Evolutionary conservation across 2,329 filamentous ascomycete genomes (phyloP), one percentile per base, ranked within the genome.

Genomic region (Clarireedia homoeocarpa): DNA sequence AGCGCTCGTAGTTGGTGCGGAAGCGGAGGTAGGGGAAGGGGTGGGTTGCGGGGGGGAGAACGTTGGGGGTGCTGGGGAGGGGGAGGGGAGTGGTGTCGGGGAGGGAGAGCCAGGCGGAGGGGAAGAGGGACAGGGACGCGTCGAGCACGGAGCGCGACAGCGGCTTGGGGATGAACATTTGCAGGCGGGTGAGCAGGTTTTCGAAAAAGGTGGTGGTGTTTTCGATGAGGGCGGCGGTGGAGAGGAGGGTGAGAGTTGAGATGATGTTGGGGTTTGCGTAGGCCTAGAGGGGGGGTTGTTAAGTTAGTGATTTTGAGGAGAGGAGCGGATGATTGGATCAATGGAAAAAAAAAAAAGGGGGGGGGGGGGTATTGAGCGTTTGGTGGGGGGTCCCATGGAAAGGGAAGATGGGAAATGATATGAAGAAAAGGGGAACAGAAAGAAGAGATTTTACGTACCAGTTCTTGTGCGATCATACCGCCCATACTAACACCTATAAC

Each of bases 381-480:
- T 44, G 40, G 30, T 23, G 10, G 40, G 54, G 46, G n/a, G 5
- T 12, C n/a, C 10, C 12, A 26, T 45, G 23, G 36, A 24, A 23
- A 15, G 4, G 15, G 24, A n/a, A 34, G 15, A 17, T 20, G 51
- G 10, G 53, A 58, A 46, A 48, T 34, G 15, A 5, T 40, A 24
- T 23, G 30, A 15, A 15, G 10, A 15, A 14, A 20, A 20, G 6
- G 5, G 15, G 39, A 14, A 40, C n/a, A 36, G 6, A 14, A 26
- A n/a, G 15, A 2, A 15, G 66, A 64, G 23, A 26, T 23, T 42
- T 24, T 12, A 67, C 72, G 66, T 69, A 77, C 80, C 4, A 96
- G 67, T 72, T 96, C 91, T 71, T 95, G 91, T 2, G 88, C 83
- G 65, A 96, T 92, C 91, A 96, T 95, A 66, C 91, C 90, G 61